Conservation (phyloP, 768 basidiomycete genomes). For the Cytidiella melzeri region DNA sequence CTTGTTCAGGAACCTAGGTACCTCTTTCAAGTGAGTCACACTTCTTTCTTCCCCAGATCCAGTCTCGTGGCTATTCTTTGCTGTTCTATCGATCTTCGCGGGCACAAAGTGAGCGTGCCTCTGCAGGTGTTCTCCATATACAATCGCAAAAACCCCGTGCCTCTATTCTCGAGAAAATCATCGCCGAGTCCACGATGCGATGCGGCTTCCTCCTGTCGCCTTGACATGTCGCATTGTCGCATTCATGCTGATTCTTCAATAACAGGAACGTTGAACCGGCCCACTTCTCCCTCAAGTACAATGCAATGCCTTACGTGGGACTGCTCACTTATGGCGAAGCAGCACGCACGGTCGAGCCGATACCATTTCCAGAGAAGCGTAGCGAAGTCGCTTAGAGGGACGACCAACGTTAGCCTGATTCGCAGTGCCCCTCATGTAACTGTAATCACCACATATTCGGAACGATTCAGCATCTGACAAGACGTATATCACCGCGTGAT, state of each 20-base stretch:
- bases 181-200: neutral
- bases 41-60: no score
- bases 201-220: neutral
- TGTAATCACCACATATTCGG: neutral
- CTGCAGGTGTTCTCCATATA: no score
- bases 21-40: constrained; percentile 69
- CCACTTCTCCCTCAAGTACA: constrained; percentile 75
- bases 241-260: constrained; percentile 2
- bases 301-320: constrained; percentile 88
- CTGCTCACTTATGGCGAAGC: constrained; percentile 74
- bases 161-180: no score
- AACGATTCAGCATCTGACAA: neutral
- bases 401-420: neutral
- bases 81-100: no score
- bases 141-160: no score
- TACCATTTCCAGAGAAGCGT: constrained; percentile 27
- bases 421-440: neutral
- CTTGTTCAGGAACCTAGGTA: constrained; percentile 67
- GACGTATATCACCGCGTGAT: neutral
- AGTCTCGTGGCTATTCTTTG: no score
- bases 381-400: constrained; percentile 8
- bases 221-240: neutral
- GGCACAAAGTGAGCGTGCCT: no score
- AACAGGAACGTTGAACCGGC: constrained; percentile 60
- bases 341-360: constrained; percentile 33